Percentiles rank a stretch among this genome's conserved stretches.
Conservation (phyloP, 2,329 filamentous ascomycete genomes). For the Penicillium sp. region DNA sequence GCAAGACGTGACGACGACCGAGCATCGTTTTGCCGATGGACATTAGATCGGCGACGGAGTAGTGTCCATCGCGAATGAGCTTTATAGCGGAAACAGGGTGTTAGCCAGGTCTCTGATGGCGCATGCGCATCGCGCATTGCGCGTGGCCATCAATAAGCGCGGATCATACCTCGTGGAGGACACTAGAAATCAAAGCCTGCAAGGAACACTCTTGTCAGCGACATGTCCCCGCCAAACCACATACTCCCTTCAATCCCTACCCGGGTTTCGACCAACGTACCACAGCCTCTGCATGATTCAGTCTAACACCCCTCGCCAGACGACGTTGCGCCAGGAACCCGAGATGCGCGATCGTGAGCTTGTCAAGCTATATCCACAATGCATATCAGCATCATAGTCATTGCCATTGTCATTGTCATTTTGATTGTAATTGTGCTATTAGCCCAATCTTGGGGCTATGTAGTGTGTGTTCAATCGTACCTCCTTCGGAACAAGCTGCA, state of each 20-base stretch:
- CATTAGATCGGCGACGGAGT: constrained; percentile 94
- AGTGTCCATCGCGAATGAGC: constrained; percentile 94
- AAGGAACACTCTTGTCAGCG: neutral
- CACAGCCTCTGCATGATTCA: constrained; percentile 89
- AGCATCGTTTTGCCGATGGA: constrained; percentile 88
- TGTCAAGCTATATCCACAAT: constrained; percentile 73
- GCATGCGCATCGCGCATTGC: too few relatives aligned
- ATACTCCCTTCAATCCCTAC: neutral
- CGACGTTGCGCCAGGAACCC: constrained; percentile 86
- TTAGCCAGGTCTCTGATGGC: too few relatives aligned
- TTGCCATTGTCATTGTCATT: constrained; percentile 15
- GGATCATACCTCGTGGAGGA: constrained; percentile 76
- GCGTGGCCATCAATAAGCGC: neutral
- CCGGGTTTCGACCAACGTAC: constrained; percentile 52
- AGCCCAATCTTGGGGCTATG: neutral
- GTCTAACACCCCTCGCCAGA: constrained; percentile 81
- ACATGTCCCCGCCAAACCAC: neutral
- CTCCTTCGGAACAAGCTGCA: constrained; percentile 57
- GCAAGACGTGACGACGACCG: constrained; percentile 87
- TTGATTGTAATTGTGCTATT: too few relatives aligned
- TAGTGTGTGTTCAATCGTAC: constrained; percentile 34
- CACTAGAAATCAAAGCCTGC: constrained; percentile 71
- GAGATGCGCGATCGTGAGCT: constrained; percentile 89
- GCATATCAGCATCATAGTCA: neutral
- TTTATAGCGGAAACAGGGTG: constrained; percentile 34